Base-by-base conservation (phyloP, 2,329 filamentous ascomycete species). In the Sclerotinia sclerotiorum region DNA sequence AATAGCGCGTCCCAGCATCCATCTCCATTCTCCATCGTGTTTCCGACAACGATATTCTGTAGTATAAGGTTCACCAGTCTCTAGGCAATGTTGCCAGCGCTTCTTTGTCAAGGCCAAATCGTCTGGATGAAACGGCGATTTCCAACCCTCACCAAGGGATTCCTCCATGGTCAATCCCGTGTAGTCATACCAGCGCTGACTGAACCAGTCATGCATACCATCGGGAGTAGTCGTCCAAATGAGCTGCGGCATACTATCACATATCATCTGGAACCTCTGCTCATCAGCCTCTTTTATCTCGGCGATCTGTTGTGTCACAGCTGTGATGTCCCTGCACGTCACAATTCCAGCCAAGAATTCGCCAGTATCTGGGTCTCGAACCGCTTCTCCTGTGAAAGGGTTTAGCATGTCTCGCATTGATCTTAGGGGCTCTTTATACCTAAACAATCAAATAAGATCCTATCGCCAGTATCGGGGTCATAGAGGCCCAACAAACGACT, bases 331-430 rank as follows among this genome's bases (percentile, higher is more conserved):
- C 65, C 89, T 65, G 35, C 54, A 66, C 19, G 67, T 69, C 13
- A 93, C 84, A 2, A 94, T 84, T 0, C 89, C 91, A 1, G 90
- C 91, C 11, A 94, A 78, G 69, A 93, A 91, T 66, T 93, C 90
- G 8, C 88, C 88, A 0, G 87, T 90, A 21, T 82, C 81, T 21
- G 89, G 85, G 73, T 93, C 90, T 19, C 83, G 79, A 11, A 94
- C 85, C 1, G 86, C 84, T 74, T 93, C 88, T 2, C 90, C 60
- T 63, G 32, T 17, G 27, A 39, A 39, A 51, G 32, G 21, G 5
- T 63, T 49, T 35, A 42, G 15, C n/a, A 51, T 13, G 11, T 63
- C 27, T 63, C 15, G 29, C 6, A 10, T 27, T 21, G 7, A 24
- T 39, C 17, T 39, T 1, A 39, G 48, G n/a, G 10, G 15, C 29